Conservation (phyloP, 2,329 filamentous ascomycete species). For the Fusarium camptoceras region DNA sequence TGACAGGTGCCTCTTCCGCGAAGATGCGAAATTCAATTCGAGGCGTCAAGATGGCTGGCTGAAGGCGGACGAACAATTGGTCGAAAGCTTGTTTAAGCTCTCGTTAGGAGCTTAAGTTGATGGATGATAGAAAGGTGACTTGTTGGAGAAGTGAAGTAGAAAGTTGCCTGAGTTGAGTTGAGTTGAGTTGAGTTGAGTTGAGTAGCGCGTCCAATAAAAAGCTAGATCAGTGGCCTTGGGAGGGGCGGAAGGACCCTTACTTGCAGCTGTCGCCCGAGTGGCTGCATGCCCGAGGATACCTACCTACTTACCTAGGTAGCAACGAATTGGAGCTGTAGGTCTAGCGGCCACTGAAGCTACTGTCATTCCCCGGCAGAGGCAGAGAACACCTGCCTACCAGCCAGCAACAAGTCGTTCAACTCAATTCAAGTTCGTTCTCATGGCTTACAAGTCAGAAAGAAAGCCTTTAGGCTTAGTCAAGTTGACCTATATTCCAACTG, state of each 20-base stretch:
- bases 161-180: not conserved
- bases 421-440: not conserved
- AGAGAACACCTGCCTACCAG: not conserved
- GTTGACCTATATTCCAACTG: no score
- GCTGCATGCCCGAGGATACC: not conserved
- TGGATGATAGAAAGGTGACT: not conserved
- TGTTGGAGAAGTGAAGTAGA: not conserved
- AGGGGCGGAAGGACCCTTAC: slow-evolving; percentile 24
- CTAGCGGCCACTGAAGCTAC: not conserved
- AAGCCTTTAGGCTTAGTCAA: not conserved
- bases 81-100: slow-evolving; percentile 24
- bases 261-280: not conserved
- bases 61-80: slow-evolving; percentile 4
- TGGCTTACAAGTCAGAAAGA: not conserved
- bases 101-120: slow-evolving; percentile 4
- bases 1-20: slow-evolving; percentile 24
- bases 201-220: slow-evolving; percentile 3
- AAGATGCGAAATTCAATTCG: slow-evolving; percentile 10
- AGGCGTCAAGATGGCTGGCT: slow-evolving; percentile 15
- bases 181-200: not conserved
- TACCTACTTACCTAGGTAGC: no score
- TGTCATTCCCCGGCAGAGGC: not conserved
- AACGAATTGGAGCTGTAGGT: not conserved
- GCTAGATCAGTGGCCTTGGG: not conserved
- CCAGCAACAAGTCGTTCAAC: not conserved